Percentiles rank a stretch among this genome's conserved stretches.
Evolutionary conservation across 352 stramenopile species (phyloP).

Genomic region (Phytophthora pini): DNA sequence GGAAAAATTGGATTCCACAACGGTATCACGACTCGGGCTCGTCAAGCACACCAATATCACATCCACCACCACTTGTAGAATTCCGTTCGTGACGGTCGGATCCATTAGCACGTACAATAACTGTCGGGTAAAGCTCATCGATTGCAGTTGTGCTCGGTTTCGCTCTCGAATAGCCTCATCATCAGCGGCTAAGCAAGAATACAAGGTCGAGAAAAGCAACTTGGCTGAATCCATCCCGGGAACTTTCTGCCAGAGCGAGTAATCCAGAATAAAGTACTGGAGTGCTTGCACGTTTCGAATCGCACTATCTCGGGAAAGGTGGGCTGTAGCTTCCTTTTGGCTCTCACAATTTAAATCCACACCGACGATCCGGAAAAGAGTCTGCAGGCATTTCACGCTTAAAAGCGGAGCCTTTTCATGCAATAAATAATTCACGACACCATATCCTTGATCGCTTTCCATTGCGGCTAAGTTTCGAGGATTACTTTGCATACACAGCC

Average conservation of each 20-base stretch:
- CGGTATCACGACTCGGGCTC: slow-evolving; percentile 34
- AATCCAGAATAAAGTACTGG: slow-evolving; percentile 79
- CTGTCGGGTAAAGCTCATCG: slow-evolving; percentile 67
- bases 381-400: slow-evolving; percentile 36
- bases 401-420: slow-evolving; percentile 63
- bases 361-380: slow-evolving; percentile 64
- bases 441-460: slow-evolving; percentile 78
- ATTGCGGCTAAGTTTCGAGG: slow-evolving; percentile 58
- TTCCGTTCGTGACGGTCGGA: slow-evolving; percentile 46
- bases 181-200: slow-evolving; percentile 55
- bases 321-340: slow-evolving; percentile 3
- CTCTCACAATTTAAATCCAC: slow-evolving; percentile 43
- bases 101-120: slow-evolving; percentile 78
- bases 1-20: slow-evolving; percentile 66
- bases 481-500: slow-evolving; percentile 40
- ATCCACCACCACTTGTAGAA: slow-evolving; percentile 69
- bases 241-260: slow-evolving; percentile 69
- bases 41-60: slow-evolving; percentile 77
- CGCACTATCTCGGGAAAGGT: slow-evolving; percentile 40
- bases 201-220: slow-evolving; percentile 70
- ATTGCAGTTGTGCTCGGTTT: slow-evolving; percentile 69
- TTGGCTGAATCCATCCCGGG: slow-evolving; percentile 40
- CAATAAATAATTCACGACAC: slow-evolving; percentile 70
- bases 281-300: slow-evolving; percentile 71
- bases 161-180: slow-evolving; percentile 57